A percentile compares a stretch with the other conserved stretches of the same genome.
Conservation (phyloP, 495 filamentous ascomycete species). For the Glutinoglossum americanum region DNA sequence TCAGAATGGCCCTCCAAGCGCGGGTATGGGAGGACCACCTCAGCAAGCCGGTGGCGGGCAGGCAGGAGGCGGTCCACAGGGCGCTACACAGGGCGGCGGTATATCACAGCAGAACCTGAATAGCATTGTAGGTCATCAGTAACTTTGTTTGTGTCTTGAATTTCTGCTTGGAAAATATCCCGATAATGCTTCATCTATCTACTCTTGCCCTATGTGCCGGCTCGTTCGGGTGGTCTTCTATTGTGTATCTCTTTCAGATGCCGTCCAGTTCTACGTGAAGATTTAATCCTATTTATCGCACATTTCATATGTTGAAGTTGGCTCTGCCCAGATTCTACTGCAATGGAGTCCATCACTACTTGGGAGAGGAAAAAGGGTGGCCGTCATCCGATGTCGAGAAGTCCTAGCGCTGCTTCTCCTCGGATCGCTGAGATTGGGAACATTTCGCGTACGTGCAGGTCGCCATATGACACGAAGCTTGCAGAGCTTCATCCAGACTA, state of each 20-base stretch:
- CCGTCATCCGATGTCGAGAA: not conserved
- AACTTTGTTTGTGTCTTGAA: not conserved
- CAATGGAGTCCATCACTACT: too few relatives aligned
- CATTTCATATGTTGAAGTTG: not conserved
- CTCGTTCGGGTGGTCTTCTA: not conserved
- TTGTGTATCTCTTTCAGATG: not conserved
- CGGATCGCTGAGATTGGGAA: not conserved
- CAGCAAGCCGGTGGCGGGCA: slow-evolving; percentile 19
- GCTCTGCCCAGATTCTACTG: too few relatives aligned
- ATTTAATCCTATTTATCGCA: not conserved
- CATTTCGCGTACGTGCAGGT: not conserved
- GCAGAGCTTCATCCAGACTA: not conserved
- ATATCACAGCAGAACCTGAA: slow-evolving; percentile 79
- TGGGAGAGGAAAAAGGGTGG: too few relatives aligned
- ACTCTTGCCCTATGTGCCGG: not conserved
- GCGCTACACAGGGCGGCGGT: slow-evolving; percentile 21
- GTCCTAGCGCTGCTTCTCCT: not conserved
- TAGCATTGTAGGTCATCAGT: slow-evolving; percentile 57
- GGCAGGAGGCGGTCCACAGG: slow-evolving; percentile 16
- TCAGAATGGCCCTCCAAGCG: slow-evolving; percentile 28
- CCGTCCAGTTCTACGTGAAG: not conserved
- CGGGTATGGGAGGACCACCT: slow-evolving; percentile 28
- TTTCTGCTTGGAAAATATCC: not conserved
- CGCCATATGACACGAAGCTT: not conserved
- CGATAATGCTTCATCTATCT: not conserved